phyloP scores from a whole-genome alignment of 1,284 basidiomycete species.

The Amylostereum areolatum region DNA sequence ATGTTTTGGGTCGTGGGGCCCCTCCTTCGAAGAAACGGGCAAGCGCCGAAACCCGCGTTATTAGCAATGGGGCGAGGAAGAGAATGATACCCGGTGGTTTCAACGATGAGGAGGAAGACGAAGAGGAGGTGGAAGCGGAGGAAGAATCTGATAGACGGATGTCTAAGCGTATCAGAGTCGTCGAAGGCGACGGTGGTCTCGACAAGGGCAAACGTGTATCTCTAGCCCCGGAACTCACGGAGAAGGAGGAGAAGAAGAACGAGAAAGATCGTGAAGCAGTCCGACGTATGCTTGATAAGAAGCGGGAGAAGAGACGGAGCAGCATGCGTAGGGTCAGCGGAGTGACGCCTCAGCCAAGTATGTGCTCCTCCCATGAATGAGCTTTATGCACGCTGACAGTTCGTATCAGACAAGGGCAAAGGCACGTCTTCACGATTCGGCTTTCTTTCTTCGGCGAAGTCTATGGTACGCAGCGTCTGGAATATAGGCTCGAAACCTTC shows the following conservation, averaged over 20 bases:
- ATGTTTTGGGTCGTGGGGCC: conserved; percentile 32
- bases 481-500: conserved; percentile 24
- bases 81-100: conserved; percentile 52
- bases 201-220: conserved; percentile 28
- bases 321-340: conserved; percentile 54
- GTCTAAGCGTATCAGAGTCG: conserved; percentile 35
- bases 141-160: conserved; percentile 20
- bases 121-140: conserved; percentile 33
- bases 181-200: conserved; percentile 21
- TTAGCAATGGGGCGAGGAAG: conserved; percentile 41
- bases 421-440: conserved; percentile 28
- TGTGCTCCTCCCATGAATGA: no score
- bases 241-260: conserved; percentile 31
- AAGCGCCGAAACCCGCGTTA: conserved; percentile 38
- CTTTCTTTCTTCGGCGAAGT: conserved; percentile 33
- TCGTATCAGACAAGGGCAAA: conserved; percentile 13
- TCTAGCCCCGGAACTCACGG: conserved; percentile 18
- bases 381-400: no score
- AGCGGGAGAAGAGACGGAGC: conserved; percentile 59
- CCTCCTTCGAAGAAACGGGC: conserved; percentile 29
- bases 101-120: conserved; percentile 42
- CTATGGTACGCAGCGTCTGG: conserved; percentile 33
- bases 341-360: conserved; percentile 31
- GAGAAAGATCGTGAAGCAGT: conserved; percentile 52
- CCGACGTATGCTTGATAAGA: conserved; percentile 54